phyloP scores from a whole-genome alignment of 768 basidiomycete genomes.

The Gyrodon lividus region DNA sequence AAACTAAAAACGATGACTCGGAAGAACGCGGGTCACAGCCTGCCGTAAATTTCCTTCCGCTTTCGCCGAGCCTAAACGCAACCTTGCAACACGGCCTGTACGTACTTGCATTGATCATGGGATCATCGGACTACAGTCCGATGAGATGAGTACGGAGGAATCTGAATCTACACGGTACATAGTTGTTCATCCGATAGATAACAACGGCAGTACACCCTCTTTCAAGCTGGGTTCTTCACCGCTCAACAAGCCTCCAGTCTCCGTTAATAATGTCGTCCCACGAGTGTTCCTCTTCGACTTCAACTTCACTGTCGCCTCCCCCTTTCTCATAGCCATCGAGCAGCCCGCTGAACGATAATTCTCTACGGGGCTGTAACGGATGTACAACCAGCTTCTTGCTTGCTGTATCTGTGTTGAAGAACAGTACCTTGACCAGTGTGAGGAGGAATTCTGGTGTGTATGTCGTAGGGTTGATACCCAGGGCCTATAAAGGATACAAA shows the following conservation, averaged over 20 bases:
- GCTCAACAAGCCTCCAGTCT: constrained; percentile 28
- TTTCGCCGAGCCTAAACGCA: constrained; percentile 14
- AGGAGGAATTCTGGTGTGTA: constrained; percentile 59
- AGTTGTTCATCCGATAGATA: not conserved
- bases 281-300: constrained; percentile 14
- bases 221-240: not conserved
- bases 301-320: constrained; percentile 6
- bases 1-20: constrained; percentile 19
- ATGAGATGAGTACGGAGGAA: not conserved
- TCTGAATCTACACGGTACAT: not conserved
- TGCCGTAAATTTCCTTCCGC: not conserved
- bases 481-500: constrained; percentile 37
- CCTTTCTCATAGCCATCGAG: constrained; percentile 19
- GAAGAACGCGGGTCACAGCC: constrained; percentile 16
- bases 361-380: constrained; percentile 14
- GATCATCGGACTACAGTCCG: no score
- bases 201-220: not conserved
- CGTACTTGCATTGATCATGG: no score
- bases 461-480: constrained; percentile 58
- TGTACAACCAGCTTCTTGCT: constrained; percentile 12
- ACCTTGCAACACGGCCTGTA: no score
- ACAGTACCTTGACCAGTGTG: constrained; percentile 41
- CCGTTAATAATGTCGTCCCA: constrained; percentile 30
- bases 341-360: constrained; percentile 30
- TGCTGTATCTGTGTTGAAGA: constrained; percentile 16